Evolutionary conservation across 495 filamentous ascomycete species (phyloP), one percentile per base, ranked within the genome.

Genomic region (Hyphodiscus hymeniophilus): DNA sequence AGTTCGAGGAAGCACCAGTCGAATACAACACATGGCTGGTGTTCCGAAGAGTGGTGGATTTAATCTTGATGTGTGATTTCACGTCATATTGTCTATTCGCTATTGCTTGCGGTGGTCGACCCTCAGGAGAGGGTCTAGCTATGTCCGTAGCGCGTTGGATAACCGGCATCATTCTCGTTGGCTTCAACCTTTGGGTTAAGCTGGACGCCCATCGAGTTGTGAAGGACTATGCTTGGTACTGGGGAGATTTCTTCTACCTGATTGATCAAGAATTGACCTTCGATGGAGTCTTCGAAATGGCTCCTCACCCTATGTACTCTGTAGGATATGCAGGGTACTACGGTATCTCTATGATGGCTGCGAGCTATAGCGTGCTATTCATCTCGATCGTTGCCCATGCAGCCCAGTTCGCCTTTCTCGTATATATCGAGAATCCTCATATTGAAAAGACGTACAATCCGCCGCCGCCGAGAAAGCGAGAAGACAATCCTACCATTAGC

Each of bases 1-100:
- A 84, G 46, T 95, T 98, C 60, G 89, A 92, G 55, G 72, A 85
- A 45, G 89, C 90, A 1, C 92, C 92, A 8, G 73, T 96, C 65
- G 92, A 98, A 75, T 98, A 95, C 74, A 98, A 98, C 68, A 94
- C 94, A 40, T 98, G 92, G 92, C 79, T 98, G 15, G 77, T 95
- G 47, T 98, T 97, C 68, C 80, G 92, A 40, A 84, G 92, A 52
- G 75, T 97, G 12, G 92, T 96, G 46, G 92, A 98, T 59, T 67
- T 97, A 59, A 95, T 97, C 55, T 73, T 98, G 57, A 94, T 98
- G 89, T 94, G 90, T 69, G 92, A 98, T 66, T 97, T 98, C 67
- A 81, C 86, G 31, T 94, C 90, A 32, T 98, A 97, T 70, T 89
- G 85, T 66, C 76, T 95, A 35, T 97, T 97, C 67, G 94, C 92